Conservation (phyloP, 2,329 filamentous ascomycete species). For the Graphilbum sp. region DNA sequence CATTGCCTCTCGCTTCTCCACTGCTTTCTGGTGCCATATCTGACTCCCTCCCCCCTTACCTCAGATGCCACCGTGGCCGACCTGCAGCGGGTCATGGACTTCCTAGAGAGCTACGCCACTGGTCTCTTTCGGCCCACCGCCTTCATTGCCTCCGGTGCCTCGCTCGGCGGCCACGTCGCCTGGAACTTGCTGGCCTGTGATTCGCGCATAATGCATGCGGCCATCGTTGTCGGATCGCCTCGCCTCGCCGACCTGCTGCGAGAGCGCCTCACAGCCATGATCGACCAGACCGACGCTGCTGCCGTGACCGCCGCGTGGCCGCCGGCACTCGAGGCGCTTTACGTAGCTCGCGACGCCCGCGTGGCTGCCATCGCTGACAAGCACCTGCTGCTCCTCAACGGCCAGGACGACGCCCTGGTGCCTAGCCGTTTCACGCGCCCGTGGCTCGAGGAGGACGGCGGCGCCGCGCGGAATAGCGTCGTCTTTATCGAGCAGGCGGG, state of each 20-base stretch:
- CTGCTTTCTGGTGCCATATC: not conserved
- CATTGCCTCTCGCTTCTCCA: not conserved
- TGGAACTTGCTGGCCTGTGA: constrained; percentile 1
- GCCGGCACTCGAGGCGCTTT: not conserved
- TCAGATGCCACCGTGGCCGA: not conserved
- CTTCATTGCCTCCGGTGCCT: constrained; percentile 1
- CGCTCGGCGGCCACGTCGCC: constrained; percentile 1
- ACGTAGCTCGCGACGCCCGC: not conserved
- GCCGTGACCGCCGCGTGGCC: not conserved
- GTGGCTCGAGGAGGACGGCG: not conserved
- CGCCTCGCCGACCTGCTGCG: not conserved
- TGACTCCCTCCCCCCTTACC: not conserved
- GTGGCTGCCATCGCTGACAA: not conserved
- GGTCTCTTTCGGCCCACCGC: not conserved
- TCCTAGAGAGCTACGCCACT: not conserved
- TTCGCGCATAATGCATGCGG: not conserved
- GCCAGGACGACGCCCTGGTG: not conserved
- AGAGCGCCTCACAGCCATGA: not conserved
- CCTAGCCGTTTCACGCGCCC: not conserved
- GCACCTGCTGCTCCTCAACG: constrained; percentile 1
- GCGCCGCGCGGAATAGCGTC: not conserved
- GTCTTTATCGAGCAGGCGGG: not conserved
- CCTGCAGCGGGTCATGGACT: not conserved
- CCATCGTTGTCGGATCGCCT: constrained; percentile 1
- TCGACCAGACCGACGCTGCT: not conserved